A percentile compares a stretch with the other conserved stretches of the same genome.
These are phyloP conservation scores for Lophiotrema nucula DNA, from an alignment of 495 filamentous ascomycete genomes.

Conservation along the genomic window DNA sequence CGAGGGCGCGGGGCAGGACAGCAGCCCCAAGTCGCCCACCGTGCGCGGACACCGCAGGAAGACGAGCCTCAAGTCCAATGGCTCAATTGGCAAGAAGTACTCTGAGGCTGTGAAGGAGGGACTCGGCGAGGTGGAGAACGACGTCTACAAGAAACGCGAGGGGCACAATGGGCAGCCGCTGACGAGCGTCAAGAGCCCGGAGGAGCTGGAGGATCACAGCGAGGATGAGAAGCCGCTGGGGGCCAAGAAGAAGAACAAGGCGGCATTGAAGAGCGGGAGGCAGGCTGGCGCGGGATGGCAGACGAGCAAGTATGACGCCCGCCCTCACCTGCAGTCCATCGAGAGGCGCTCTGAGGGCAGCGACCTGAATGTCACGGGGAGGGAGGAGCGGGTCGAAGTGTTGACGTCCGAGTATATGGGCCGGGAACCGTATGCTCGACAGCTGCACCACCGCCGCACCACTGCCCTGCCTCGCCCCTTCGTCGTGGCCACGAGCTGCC, in stretches of 20 bases:
- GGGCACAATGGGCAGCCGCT: constrained; percentile 11
- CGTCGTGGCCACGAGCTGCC: not conserved
- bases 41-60: constrained; percentile 18
- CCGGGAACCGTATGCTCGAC: too few species aligned
- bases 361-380: too few species aligned
- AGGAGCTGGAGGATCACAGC: constrained; percentile 15
- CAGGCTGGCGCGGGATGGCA: constrained; percentile 42
- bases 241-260: not conserved
- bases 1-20: constrained; percentile 28
- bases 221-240: constrained; percentile 8
- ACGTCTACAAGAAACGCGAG: constrained; percentile 16
- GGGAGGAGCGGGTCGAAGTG: too few species aligned
- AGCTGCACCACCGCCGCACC: too few species aligned
- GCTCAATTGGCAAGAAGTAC: constrained; percentile 8
- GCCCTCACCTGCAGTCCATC: too few species aligned
- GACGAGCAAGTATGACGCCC: constrained; percentile 27
- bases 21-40: constrained; percentile 27
- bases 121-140: not conserved
- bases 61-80: constrained; percentile 24
- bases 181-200: constrained; percentile 23
- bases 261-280: constrained; percentile 37
- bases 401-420: too few species aligned
- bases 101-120: too few species aligned
- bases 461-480: too few species aligned
- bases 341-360: not conserved